Conservation (phyloP, 176 grass and related monocot genomes). For the barley (Hordeum vulgare) region DNA sequence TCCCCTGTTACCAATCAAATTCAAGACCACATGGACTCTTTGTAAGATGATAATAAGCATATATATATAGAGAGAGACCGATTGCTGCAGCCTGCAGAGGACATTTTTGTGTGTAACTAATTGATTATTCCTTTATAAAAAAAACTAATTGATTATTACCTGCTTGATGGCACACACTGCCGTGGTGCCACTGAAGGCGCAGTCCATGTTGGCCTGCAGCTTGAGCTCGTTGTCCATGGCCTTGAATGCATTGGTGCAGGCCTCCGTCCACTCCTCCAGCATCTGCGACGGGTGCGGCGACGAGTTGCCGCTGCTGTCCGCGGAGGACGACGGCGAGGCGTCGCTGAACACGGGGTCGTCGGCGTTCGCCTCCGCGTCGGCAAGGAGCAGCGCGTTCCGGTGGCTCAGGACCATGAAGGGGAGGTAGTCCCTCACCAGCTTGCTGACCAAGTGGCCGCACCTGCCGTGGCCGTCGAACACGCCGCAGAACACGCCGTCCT, state of each 20-base stretch:
- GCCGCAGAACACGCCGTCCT: slow-evolving; percentile 83
- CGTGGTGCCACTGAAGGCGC: slow-evolving; percentile 77
- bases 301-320: slow-evolving; percentile 17
- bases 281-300: slow-evolving; percentile 30
- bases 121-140: too few relatives aligned
- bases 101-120: background rate
- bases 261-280: slow-evolving; percentile 77
- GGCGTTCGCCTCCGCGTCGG: background rate
- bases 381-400: slow-evolving; percentile 47
- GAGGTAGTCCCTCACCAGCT: slow-evolving; percentile 64
- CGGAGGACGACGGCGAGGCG: slow-evolving; percentile 19
- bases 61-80: too few relatives aligned
- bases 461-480: slow-evolving; percentile 95
- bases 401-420: slow-evolving; percentile 76
- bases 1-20: slow-evolving; percentile 20
- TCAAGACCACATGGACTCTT: background rate
- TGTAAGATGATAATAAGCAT: background rate
- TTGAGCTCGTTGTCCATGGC: slow-evolving; percentile 84
- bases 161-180: slow-evolving; percentile 90
- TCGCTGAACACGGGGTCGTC: slow-evolving; percentile 33
- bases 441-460: slow-evolving; percentile 61
- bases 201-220: slow-evolving; percentile 45
- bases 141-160: too few relatives aligned
- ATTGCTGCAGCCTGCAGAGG: background rate
- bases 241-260: slow-evolving; percentile 55